A percentile compares a stretch with the other conserved stretches of the same genome.
Conservation (phyloP, 2,329 filamentous ascomycete species). For the Xylariales sp. region DNA sequence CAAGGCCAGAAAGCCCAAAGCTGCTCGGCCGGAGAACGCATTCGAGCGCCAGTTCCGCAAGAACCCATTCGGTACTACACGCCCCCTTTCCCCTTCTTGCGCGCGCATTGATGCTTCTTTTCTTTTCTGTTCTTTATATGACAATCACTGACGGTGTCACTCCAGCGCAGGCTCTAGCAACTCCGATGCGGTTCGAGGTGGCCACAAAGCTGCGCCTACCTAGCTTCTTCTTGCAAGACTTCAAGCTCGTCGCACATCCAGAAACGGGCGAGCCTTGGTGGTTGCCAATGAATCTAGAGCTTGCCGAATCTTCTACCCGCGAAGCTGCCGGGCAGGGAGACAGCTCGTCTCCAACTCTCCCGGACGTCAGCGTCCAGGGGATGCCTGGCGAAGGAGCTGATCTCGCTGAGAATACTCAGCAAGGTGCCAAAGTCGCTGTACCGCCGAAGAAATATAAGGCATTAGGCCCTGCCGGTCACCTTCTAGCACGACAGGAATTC, state of each 20-base stretch:
- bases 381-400: neutral
- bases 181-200: slow-evolving; percentile 53
- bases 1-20: slow-evolving; percentile 31
- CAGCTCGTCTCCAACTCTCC: no score
- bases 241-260: slow-evolving; percentile 53
- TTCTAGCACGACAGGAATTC: slow-evolving; percentile 27
- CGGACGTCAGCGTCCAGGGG: no score
- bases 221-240: slow-evolving; percentile 57
- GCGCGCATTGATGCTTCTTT: no score
- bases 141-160: no score
- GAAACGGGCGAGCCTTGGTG: slow-evolving; percentile 49
- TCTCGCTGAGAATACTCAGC: slow-evolving; percentile 1
- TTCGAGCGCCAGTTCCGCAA: slow-evolving; percentile 55
- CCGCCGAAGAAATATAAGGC: neutral
- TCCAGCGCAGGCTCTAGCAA: slow-evolving; percentile 59
- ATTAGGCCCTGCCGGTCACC: slow-evolving; percentile 22
- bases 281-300: slow-evolving; percentile 41
- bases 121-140: no score
- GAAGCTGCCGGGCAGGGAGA: neutral
- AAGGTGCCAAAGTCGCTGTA: neutral
- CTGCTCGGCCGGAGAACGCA: slow-evolving; percentile 27
- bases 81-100: neutral
- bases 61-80: slow-evolving; percentile 59
- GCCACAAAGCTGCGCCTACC: slow-evolving; percentile 48
- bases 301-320: slow-evolving; percentile 12